Percentiles rank a stretch among this genome's conserved stretches.
These are phyloP conservation scores for Lactarius vividus DNA, from an alignment of 768 basidiomycete species.

Conservation along the genomic window DNA sequence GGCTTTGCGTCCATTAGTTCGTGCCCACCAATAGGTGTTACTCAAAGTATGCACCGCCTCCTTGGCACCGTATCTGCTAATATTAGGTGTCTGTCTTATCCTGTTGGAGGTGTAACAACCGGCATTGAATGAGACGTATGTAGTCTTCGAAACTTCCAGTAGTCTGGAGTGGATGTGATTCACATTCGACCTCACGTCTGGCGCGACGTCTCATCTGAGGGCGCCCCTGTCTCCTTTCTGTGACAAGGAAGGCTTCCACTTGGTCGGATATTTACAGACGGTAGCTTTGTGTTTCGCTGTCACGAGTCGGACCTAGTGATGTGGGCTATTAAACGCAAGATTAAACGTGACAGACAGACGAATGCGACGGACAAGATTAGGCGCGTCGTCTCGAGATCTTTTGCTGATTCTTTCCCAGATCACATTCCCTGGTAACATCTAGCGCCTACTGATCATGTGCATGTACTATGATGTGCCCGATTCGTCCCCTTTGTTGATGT, in stretches of 20 bases:
- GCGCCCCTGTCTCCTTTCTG: not conserved
- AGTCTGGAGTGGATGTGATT: not conserved
- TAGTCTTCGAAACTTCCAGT: not conserved
- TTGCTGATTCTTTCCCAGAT: not conserved
- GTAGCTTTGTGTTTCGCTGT: not conserved
- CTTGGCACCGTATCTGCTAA: not conserved
- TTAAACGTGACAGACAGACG: not conserved
- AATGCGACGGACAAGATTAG: not conserved
- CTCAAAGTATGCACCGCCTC: not conserved
- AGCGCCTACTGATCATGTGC: not conserved
- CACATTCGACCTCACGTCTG: not conserved
- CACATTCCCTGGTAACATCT: not conserved
- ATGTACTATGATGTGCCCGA: not conserved
- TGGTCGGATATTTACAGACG: too few relatives aligned
- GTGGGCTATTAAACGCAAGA: too few relatives aligned
- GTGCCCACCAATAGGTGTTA: too few relatives aligned
- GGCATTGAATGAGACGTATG: not conserved
- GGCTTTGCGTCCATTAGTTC: too few relatives aligned
- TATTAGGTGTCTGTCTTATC: not conserved
- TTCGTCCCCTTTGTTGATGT: not conserved
- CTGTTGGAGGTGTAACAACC: not conserved
- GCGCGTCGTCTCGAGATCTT: not conserved
- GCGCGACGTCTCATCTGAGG: not conserved
- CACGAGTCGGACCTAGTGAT: too few relatives aligned
- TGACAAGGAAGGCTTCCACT: not conserved